Percentiles rank a stretch among this genome's conserved stretches.
phyloP scores from a whole-genome alignment of 768 basidiomycete genomes.

The Russula vinacea region DNA sequence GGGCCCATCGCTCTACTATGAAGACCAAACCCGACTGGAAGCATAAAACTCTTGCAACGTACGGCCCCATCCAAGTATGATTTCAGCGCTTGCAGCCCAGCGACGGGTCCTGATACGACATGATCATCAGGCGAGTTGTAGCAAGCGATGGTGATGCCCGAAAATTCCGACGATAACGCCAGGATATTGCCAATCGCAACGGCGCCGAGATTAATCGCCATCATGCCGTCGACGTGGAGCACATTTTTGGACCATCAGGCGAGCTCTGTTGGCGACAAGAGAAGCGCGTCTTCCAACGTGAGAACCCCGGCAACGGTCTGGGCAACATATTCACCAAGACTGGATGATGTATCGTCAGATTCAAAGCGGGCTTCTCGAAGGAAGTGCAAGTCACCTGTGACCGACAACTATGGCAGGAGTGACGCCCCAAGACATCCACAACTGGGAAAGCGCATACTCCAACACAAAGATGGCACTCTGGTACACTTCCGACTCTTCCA shows the following conservation, averaged over 20 bases:
- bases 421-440: conserved; percentile 73
- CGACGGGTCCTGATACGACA: conserved; percentile 56
- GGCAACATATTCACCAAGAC: conserved; percentile 74
- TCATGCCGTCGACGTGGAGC: conserved; percentile 50
- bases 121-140: conserved; percentile 56
- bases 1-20: conserved; percentile 66
- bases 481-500: conserved; percentile 45
- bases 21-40: conserved; percentile 59
- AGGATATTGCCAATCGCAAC: conserved; percentile 40
- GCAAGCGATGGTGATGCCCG: conserved; percentile 52
- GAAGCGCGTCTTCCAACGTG: conserved; percentile 53
- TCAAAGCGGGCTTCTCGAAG: conserved; percentile 10
- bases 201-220: conserved; percentile 48
- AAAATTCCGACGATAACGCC: conserved; percentile 36
- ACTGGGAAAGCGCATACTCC: conserved; percentile 55
- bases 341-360: conserved; percentile 33
- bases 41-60: conserved; percentile 42
- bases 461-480: conserved; percentile 59
- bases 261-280: conserved; percentile 56
- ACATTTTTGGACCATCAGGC: conserved; percentile 54
- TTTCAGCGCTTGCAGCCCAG: conserved; percentile 44
- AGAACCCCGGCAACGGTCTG: conserved; percentile 62
- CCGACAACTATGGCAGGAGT: conserved; percentile 59
- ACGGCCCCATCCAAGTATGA: conserved; percentile 39
- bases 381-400: conserved; percentile 54